phyloP scores from a whole-genome alignment of 2,329 filamentous ascomycete species.

The Blumeria hordei region DNA sequence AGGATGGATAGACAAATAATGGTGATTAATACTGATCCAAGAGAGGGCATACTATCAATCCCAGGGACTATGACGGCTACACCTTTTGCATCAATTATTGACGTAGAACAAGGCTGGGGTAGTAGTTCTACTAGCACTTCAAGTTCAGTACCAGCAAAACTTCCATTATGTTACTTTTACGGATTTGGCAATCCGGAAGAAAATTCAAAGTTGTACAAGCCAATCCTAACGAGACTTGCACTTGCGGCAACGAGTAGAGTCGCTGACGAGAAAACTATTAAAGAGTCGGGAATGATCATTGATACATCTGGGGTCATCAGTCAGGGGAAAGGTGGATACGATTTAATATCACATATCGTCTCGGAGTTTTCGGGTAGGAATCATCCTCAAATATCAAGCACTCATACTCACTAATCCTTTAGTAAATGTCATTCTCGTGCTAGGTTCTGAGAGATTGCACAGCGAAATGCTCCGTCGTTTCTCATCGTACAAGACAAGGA shows the following conservation, averaged over 20 bases:
- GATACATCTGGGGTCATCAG: conserved; percentile 55
- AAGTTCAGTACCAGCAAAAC: conserved; percentile 67
- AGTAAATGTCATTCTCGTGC: conserved; percentile 59
- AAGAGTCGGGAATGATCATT: conserved; percentile 56
- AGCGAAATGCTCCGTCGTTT: conserved; percentile 53
- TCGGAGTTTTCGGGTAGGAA: conserved; percentile 37
- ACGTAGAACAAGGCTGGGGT: conserved; percentile 75
- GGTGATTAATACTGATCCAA: conserved; percentile 64
- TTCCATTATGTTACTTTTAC: conserved; percentile 78
- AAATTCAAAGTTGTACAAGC: conserved; percentile 46
- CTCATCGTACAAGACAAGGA: conserved; percentile 25
- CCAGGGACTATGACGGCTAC: conserved; percentile 67
- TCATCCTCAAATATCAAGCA: neutral
- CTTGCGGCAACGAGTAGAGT: conserved; percentile 55
- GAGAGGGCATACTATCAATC: conserved; percentile 52
- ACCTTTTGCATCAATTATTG: conserved; percentile 70
- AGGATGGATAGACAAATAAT: conserved; percentile 51
- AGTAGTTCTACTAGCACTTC: conserved; percentile 78
- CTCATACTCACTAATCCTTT: conserved; percentile 3
- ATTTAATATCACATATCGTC: conserved; percentile 59
- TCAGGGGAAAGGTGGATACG: conserved; percentile 41
- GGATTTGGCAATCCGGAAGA: conserved; percentile 51
- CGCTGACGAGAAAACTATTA: conserved; percentile 48
- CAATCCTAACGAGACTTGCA: conserved; percentile 52
- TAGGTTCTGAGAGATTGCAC: conserved; percentile 57